Conservation (phyloP, 2,329 filamentous ascomycete species). For the Pseudonectria foliicola region DNA sequence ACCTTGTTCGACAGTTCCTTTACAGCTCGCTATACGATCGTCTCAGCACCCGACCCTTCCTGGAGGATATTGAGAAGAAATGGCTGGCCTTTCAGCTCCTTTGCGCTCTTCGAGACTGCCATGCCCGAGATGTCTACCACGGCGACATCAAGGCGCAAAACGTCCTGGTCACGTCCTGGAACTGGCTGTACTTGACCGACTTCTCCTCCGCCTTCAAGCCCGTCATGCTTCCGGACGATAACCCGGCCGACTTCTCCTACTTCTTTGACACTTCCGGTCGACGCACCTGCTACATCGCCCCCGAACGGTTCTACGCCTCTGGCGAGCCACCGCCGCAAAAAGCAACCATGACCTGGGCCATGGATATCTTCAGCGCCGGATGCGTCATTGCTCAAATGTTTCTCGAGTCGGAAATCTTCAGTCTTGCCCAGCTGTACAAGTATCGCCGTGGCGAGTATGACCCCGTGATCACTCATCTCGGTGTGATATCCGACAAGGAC, state of each 20-base stretch:
- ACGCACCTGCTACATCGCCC: constrained; percentile 89
- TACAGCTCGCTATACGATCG: constrained; percentile 97
- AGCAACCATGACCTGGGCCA: constrained; percentile 72
- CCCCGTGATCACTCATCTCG: constrained; percentile 70
- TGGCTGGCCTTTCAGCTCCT: constrained; percentile 96
- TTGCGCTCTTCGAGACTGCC: constrained; percentile 86
- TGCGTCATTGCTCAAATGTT: constrained; percentile 97
- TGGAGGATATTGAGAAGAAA: constrained; percentile 97
- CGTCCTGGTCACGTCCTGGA: constrained; percentile 94
- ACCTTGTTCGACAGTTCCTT: constrained; percentile 88
- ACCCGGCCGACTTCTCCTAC: constrained; percentile 94
- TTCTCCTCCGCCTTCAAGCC: constrained; percentile 96
- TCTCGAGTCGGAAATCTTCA: constrained; percentile 93
- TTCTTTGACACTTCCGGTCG: constrained; percentile 92
- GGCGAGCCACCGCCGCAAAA: constrained; percentile 57
- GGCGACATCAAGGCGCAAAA: constrained; percentile 99
- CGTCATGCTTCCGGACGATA: constrained; percentile 87
- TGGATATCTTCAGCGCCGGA: constrained; percentile 96
- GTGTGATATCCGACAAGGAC: constrained; percentile 79
- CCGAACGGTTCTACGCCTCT: constrained; percentile 77
- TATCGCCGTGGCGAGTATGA: constrained; percentile 92
- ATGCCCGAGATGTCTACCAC: constrained; percentile 82
- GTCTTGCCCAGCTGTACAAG: constrained; percentile 89
- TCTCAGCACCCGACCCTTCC: constrained; percentile 88
- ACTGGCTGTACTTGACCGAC: constrained; percentile 97